phyloP scores from a whole-genome alignment of 305 asterid species.

The Fraxinus sp. region DNA sequence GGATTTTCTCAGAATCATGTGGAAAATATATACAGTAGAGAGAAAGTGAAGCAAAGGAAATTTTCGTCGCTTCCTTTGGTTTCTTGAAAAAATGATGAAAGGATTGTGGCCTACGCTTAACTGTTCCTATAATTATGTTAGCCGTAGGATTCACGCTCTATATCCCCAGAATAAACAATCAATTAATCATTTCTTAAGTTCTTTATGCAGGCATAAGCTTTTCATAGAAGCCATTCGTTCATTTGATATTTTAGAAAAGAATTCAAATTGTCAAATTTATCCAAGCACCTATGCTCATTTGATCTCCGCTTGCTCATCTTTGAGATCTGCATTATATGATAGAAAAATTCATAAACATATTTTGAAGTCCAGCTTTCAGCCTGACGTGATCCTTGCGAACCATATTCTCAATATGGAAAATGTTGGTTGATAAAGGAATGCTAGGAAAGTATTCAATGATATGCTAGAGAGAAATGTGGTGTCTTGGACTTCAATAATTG shows the following conservation, averaged over 20 bases:
- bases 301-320: conserved; percentile 54
- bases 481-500: conserved; percentile 69
- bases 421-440: conserved; percentile 60
- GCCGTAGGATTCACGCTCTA: conserved; percentile 21
- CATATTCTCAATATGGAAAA: conserved; percentile 71
- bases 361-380: conserved; percentile 40
- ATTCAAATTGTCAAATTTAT: conserved; percentile 32
- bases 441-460: conserved; percentile 58
- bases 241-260: conserved; percentile 43
- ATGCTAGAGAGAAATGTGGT: conserved; percentile 67
- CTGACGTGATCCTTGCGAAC: conserved; percentile 62
- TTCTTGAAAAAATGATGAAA: conserved; percentile 34
- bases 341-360: conserved; percentile 48
- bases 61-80: background rate
- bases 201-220: conserved; percentile 55
- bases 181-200: conserved; percentile 42
- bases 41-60: background rate
- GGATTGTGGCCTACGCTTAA: conserved; percentile 25
- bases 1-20: background rate
- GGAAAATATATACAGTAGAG: background rate
- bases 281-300: conserved; percentile 53
- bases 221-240: conserved; percentile 51
- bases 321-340: conserved; percentile 49
- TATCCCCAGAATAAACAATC: conserved; percentile 35
- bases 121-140: conserved; percentile 17